Evolutionary conservation across 1,139 yeast species (phyloP).

Genomic region (Trichomonascaceae sp.): DNA sequence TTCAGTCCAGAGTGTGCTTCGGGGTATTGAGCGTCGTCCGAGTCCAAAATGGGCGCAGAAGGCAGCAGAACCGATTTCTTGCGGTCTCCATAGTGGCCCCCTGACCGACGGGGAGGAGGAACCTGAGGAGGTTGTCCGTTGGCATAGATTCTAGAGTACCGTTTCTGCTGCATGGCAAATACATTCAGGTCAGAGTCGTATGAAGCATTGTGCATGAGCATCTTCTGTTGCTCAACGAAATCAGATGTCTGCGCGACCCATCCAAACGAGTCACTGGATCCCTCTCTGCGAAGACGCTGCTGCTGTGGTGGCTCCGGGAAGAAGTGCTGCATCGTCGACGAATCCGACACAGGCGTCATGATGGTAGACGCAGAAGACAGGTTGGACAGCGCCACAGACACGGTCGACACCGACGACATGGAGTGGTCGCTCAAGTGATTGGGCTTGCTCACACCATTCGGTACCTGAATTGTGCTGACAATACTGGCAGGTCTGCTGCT

Average conservation of each 20-base stretch:
- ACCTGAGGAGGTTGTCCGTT: conserved; percentile 3
- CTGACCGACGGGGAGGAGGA: conserved; percentile 1
- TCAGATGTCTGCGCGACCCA: conserved; percentile 14
- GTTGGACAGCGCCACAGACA: neutral
- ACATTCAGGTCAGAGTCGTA: conserved; percentile 6
- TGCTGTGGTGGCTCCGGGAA: conserved; percentile 1
- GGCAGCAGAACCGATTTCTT: conserved; percentile 13
- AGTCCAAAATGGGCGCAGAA: too few species aligned
- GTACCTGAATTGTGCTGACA: too few species aligned
- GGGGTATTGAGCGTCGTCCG: too few species aligned
- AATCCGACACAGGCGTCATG: neutral
- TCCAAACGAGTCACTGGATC: conserved; percentile 13
- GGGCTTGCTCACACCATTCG: too few species aligned
- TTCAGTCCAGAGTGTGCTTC: too few species aligned
- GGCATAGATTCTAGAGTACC: conserved; percentile 1
- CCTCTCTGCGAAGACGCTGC: conserved; percentile 5
- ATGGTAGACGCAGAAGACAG: neutral
- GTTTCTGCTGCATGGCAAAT: conserved; percentile 2
- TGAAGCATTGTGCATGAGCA: conserved; percentile 11
- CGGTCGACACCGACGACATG: neutral
- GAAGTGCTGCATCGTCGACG: neutral
- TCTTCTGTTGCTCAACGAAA: conserved; percentile 15
- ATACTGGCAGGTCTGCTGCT: too few species aligned
- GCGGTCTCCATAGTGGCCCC: conserved; percentile 1
- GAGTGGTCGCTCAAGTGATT: neutral